These are phyloP conservation scores for Spatholobus suberectus DNA, from an alignment of 306 rosid species.

Conservation along the genomic window DNA sequence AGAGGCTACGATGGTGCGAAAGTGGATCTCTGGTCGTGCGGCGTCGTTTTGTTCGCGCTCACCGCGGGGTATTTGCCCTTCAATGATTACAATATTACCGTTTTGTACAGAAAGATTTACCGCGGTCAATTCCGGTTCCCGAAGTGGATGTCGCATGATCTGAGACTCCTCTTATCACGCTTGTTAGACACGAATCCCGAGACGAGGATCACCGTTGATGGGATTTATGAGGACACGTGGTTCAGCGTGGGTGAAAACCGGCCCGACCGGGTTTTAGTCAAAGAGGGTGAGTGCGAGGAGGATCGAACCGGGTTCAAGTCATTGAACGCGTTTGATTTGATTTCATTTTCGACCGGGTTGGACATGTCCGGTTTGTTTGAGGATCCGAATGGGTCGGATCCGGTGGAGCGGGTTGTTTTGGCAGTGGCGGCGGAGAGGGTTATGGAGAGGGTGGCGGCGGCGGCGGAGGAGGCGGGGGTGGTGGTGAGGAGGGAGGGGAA, in stretches of 20 bases:
- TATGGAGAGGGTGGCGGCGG: conserved; percentile 52
- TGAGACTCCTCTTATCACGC: conserved; percentile 53
- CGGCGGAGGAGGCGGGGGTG: conserved; percentile 37
- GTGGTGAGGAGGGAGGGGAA: conserved; percentile 49
- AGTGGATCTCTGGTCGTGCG: conserved; percentile 88
- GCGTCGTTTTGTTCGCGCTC: conserved; percentile 68
- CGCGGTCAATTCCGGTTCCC: conserved; percentile 79
- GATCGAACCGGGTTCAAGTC: conserved; percentile 7
- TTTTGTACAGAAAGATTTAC: conserved; percentile 71
- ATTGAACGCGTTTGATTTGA: conserved; percentile 79
- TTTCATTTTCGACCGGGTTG: conserved; percentile 72
- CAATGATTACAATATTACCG: conserved; percentile 59
- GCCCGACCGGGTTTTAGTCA: background rate
- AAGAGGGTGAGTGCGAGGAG: background rate
- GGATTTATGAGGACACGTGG: conserved; percentile 72
- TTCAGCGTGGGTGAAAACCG: conserved; percentile 31
- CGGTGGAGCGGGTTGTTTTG: conserved; percentile 62
- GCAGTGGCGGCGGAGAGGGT: conserved; percentile 51
- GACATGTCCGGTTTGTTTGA: conserved; percentile 62
- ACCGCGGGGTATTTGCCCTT: conserved; percentile 73
- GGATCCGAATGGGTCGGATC: conserved; percentile 31
- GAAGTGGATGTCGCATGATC: conserved; percentile 55
- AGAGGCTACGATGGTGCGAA: conserved; percentile 83
- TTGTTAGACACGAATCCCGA: conserved; percentile 68
- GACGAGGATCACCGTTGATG: conserved; percentile 67